These are phyloP conservation scores for Bryoglossum gracile DNA, from an alignment of 495 filamentous ascomycete species.

Conservation along the genomic window DNA sequence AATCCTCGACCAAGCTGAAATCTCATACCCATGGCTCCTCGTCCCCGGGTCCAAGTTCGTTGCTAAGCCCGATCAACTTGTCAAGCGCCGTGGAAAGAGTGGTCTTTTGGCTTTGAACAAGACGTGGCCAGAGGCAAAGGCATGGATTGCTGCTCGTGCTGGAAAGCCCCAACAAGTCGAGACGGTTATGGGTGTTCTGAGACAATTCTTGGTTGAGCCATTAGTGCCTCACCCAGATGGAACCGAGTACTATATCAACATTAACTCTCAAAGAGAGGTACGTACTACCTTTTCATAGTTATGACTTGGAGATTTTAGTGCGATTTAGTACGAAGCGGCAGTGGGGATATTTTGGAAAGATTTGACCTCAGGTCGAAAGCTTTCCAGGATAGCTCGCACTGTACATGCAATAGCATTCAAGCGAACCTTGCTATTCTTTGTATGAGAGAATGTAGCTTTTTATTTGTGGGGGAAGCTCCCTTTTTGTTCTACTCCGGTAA, in stretches of 20 bases:
- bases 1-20: slow-evolving; percentile 91
- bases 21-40: slow-evolving; percentile 91
- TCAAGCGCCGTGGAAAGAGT: slow-evolving; percentile 98
- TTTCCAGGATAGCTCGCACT: neutral
- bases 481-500: slow-evolving; percentile 16
- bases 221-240: slow-evolving; percentile 90
- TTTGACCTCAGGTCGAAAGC: neutral
- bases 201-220: slow-evolving; percentile 95
- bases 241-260: slow-evolving; percentile 99
- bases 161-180: slow-evolving; percentile 90
- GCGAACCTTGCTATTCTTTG: too few species aligned
- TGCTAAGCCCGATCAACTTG: slow-evolving; percentile 98
- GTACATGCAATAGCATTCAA: neutral
- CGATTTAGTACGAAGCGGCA: neutral
- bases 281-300: slow-evolving; percentile 30
- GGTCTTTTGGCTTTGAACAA: slow-evolving; percentile 96
- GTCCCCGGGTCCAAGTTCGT: slow-evolving; percentile 80
- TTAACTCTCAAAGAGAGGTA: slow-evolving; percentile 86
- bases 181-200: slow-evolving; percentile 78
- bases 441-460: neutral
- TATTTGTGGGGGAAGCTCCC: slow-evolving; percentile 15
- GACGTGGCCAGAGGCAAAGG: slow-evolving; percentile 85
- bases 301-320: neutral
- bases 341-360: neutral
- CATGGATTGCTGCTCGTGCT: slow-evolving; percentile 87